phyloP scores from a whole-genome alignment of 352 stramenopile genomes.

The Globisporangium emineosum region DNA sequence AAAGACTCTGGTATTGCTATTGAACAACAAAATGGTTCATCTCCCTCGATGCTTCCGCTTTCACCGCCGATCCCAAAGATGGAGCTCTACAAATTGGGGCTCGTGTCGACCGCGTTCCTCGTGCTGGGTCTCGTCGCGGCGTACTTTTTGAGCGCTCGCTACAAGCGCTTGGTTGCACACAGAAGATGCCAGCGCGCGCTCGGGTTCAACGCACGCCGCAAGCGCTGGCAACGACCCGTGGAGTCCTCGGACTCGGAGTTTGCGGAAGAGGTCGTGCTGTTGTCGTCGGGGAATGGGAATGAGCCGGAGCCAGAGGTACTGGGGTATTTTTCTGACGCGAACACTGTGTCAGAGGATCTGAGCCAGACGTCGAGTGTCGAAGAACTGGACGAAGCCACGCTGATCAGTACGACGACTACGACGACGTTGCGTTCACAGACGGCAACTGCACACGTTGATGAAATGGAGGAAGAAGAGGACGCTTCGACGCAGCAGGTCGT shows the following conservation, averaged over 20 bases:
- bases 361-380: slow-evolving; percentile 1
- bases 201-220: slow-evolving; percentile 19
- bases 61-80: slow-evolving; percentile 4
- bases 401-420: neutral
- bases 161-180: slow-evolving; percentile 16
- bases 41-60: neutral
- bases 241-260: slow-evolving; percentile 23
- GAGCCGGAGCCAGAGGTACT: slow-evolving; percentile 20
- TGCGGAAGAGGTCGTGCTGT: slow-evolving; percentile 43
- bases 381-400: neutral
- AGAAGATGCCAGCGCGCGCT: slow-evolving; percentile 7
- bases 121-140: slow-evolving; percentile 21
- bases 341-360: slow-evolving; percentile 1
- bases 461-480: neutral
- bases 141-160: slow-evolving; percentile 29
- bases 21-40: neutral
- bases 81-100: slow-evolving; percentile 4
- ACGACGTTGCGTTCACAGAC: neutral
- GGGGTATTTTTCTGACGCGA: neutral
- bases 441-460: neutral
- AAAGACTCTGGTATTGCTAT: neutral
- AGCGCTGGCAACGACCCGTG: slow-evolving; percentile 27
- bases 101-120: slow-evolving; percentile 9
- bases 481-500: neutral
- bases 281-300: slow-evolving; percentile 12